Base-by-base conservation (phyloP, 805 yeast genomes). In the Saccharomycopsis microspora region DNA sequence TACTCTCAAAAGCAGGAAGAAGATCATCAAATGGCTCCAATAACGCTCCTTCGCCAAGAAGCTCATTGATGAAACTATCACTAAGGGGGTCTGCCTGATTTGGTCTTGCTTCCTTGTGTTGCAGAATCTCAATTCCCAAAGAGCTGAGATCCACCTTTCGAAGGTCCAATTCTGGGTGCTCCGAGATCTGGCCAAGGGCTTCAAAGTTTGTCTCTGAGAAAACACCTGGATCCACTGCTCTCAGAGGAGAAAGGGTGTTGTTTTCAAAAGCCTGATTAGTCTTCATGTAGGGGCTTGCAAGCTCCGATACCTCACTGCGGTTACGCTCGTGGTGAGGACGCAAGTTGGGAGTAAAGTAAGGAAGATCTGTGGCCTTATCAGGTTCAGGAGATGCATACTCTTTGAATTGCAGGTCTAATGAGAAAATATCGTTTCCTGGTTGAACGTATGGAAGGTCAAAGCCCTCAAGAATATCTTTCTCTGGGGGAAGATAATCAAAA, bases 401-500 rank as follows among this genome's bases (percentile, higher is more conserved):
- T 19, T 33, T 45, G 28, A 19, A 11, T 10, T 39, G 43, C 32
- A n/a, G 36, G 28, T 43, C 28, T 40, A 27, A 37, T 28, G 9
- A 32, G 9, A n/a, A 29, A 35, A 11, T 37, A 29, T 34, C 32
- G 9, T 6, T 29, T 34, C 19, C n/a, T 32, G 42, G 48, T n/a
- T 35, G 47, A 31, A 10, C 10, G n/a, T 29, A 11, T 9, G 32
- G 68, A 70, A 3, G 19, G 70, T 67, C 0, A 61, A 66, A 5
- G 66, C 67, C 2, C 58, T 2, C 56, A 66, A 45, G 65, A 70
- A 4, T 58, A 62, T 42, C 67, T 63, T 34, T 54, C 28, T 42
- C 34, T 19, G 19, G 19, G 19, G 19, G 19, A 19, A 19, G 19
- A 19, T 19, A 19, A 19, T 19, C 19, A 19, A 19, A 19, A 19